phyloP scores from a whole-genome alignment of 345 rosid species.

The Salix koriyanagi region DNA sequence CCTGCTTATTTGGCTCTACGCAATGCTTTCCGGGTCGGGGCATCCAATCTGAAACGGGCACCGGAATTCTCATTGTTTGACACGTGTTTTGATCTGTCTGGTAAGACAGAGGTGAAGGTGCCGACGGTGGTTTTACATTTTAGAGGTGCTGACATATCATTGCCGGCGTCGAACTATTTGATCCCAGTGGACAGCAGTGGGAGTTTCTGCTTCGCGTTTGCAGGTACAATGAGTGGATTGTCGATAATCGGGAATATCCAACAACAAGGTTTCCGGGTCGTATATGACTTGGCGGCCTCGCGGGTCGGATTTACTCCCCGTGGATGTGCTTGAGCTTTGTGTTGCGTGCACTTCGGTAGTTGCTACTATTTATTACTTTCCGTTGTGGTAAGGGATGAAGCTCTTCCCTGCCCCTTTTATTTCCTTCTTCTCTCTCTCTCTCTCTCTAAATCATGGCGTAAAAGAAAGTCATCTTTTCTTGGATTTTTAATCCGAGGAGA shows the following conservation, averaged over 20 bases:
- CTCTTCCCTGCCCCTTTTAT: neutral
- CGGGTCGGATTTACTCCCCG: slow-evolving; percentile 85
- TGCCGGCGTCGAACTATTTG: slow-evolving; percentile 86
- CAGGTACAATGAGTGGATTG: slow-evolving; percentile 79
- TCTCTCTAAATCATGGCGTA: neutral
- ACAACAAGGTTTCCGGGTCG: slow-evolving; percentile 94
- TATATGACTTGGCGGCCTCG: slow-evolving; percentile 61
- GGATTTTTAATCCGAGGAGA: neutral
- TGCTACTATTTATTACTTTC: neutral
- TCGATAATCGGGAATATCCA: slow-evolving; percentile 91
- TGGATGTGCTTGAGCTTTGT: slow-evolving; percentile 46
- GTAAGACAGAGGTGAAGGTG: slow-evolving; percentile 57
- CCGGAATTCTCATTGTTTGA: slow-evolving; percentile 63
- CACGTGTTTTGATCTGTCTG: slow-evolving; percentile 76
- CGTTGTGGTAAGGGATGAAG: neutral
- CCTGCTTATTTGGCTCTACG: slow-evolving; percentile 64
- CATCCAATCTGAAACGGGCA: slow-evolving; percentile 44
- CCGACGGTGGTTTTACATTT: slow-evolving; percentile 74
- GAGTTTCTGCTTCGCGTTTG: slow-evolving; percentile 90
- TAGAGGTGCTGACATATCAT: slow-evolving; percentile 64
- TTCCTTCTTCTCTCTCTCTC: neutral
- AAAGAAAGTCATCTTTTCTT: neutral
- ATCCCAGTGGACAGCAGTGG: slow-evolving; percentile 74
- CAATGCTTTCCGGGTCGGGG: slow-evolving; percentile 55
- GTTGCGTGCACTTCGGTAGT: neutral